Percentiles rank a stretch among this genome's conserved stretches.
phyloP scores from a whole-genome alignment of 371 early-diverging fungal species.

The Mycotypha africana region DNA sequence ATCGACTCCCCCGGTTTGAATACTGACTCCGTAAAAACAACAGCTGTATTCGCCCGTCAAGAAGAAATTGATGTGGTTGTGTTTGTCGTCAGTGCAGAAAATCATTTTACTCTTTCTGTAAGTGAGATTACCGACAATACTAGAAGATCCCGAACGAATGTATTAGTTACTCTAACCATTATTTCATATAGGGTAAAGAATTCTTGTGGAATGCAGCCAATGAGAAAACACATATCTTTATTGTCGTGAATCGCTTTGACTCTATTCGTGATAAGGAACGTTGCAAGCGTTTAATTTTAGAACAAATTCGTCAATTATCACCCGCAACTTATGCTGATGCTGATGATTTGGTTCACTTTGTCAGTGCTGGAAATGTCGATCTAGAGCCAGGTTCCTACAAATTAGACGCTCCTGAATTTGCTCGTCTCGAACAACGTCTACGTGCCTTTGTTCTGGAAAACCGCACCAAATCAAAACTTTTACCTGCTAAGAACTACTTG shows the following conservation, averaged over 20 bases:
- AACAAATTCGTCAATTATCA: conserved; percentile 90
- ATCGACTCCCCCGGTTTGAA: conserved; percentile 99
- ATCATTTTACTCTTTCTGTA: conserved; percentile 95
- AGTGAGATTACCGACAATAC: too few species aligned
- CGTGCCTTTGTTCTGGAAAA: conserved; percentile 93
- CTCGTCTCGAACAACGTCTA: conserved; percentile 76
- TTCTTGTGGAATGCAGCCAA: conserved; percentile 92
- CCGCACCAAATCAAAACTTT: conserved; percentile 89
- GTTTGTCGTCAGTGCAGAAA: conserved; percentile 97
- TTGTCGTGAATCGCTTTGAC: conserved; percentile 97
- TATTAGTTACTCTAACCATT: neutral
- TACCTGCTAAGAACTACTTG: conserved; percentile 90
- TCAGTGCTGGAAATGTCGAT: conserved; percentile 69
- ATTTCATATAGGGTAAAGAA: conserved; percentile 67
- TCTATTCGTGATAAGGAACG: conserved; percentile 90
- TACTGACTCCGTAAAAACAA: conserved; percentile 94
- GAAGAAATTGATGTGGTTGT: conserved; percentile 98
- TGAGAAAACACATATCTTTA: conserved; percentile 97
- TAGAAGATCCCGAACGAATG: neutral
- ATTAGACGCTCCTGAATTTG: conserved; percentile 62
- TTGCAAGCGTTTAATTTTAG: conserved; percentile 86
- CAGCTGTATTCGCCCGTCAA: conserved; percentile 92
- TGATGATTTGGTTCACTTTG: conserved; percentile 94
- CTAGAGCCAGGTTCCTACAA: conserved; percentile 37
- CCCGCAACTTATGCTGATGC: conserved; percentile 89